Evolutionary conservation across 2,329 filamentous ascomycete species (phyloP), one percentile per base, ranked within the genome.

Genomic region (Microsporum audouinii): DNA sequence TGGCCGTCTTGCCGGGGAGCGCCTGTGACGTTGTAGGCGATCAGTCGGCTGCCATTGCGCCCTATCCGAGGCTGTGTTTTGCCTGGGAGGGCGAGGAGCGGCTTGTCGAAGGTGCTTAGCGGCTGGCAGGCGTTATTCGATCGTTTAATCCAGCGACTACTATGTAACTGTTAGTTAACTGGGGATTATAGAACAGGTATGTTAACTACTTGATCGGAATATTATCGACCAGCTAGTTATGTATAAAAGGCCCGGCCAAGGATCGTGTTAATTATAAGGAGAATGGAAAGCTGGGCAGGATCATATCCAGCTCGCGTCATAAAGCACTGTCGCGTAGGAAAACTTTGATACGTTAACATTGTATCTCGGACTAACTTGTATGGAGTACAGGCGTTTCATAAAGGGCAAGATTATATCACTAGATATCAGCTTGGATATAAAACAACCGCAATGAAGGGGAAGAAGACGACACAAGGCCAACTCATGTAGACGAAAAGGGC

Each of bases 1-100:
- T 95, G 61, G 79, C 84, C 29, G 77, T 94, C 17, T 87, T 85
- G 36, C 78, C 82, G 27, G 90, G 89, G 2, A 78, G 79, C 57
- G 78, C 88, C 63, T 95, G 92, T 71, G 83, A 86, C 68, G 83
- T 88, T 7, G 75, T 77, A 10, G 82, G 81, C 0, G 84, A 87
- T 66, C 75, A 59, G 2, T 23, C 12, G 12, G 36, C 8, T 29
- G 57, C 29, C 14, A 89, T 91, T 68, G 76, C 80, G 27, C 71
- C 78, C 57, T 79, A 81, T 55, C 73, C 91, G 27, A 78, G 87
- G 43, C 71, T 90, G 29, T 89, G 84, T 63, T 91, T 88, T 72
- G 79, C 85, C 3, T 91, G 87, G 84, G 86, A 88, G 71, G 79
- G 84, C 1, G 84, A 86, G 68, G 78, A 80, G 27, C 77, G 82